Percentiles rank a stretch among this genome's conserved stretches.
Evolutionary conservation across 164 flowering plant species (phyloP).

Genomic region (Vitis amurensis): DNA sequence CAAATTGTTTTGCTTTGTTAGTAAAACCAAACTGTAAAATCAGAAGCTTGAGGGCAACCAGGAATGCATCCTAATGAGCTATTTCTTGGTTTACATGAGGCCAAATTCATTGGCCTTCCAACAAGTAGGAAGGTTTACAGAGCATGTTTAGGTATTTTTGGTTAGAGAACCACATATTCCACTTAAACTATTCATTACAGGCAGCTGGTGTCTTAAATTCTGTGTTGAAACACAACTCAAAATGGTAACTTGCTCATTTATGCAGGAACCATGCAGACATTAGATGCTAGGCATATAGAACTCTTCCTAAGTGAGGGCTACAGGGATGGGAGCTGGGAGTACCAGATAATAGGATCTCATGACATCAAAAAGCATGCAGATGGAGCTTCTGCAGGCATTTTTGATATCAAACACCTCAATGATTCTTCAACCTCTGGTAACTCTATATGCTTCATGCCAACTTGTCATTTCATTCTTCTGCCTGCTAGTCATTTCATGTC

Average conservation of each 20-base stretch:
- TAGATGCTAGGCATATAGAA: constrained; percentile 90
- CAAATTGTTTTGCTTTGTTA: no score
- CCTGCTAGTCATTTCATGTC: neutral
- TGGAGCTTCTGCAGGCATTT: constrained; percentile 70
- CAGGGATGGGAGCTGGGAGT: constrained; percentile 77
- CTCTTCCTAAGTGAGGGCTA: constrained; percentile 68
- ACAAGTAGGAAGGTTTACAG: no score
- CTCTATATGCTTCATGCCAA: neutral
- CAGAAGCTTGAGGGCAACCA: no score
- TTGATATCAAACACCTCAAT: constrained; percentile 64
- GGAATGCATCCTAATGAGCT: no score
- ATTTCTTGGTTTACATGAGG: no score
- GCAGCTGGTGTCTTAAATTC: no score
- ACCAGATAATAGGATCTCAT: constrained; percentile 58
- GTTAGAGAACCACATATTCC: no score
- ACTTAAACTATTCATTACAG: no score
- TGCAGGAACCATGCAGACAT: constrained; percentile 91
- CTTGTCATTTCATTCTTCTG: neutral
- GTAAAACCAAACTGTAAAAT: no score
- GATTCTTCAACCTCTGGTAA: constrained; percentile 58
- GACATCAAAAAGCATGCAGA: constrained; percentile 42
- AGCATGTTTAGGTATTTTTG: no score
- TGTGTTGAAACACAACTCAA: no score
- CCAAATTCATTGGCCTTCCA: no score
- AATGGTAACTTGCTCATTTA: neutral